phyloP scores from a whole-genome alignment of 2,329 filamentous ascomycete species.

The Ophiostoma triangulosporum region DNA sequence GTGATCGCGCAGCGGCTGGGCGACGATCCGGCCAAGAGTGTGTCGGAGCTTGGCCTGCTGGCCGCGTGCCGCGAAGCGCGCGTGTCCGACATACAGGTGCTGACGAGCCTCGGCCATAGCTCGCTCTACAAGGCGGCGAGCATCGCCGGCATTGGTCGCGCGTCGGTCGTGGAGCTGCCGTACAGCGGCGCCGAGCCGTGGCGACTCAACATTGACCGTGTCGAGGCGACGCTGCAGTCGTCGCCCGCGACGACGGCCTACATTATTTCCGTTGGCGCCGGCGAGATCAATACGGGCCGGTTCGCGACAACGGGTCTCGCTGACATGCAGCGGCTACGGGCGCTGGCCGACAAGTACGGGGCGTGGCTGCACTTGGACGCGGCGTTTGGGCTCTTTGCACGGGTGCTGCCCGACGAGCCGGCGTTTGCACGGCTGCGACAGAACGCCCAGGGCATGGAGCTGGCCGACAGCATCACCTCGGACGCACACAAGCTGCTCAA shows the following conservation, averaged over 20 bases:
- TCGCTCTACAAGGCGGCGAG: slow-evolving; percentile 74
- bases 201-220: slow-evolving; percentile 50
- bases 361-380: slow-evolving; percentile 79
- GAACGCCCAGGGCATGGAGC: slow-evolving; percentile 51
- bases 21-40: slow-evolving; percentile 15
- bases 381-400: slow-evolving; percentile 76
- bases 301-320: slow-evolving; percentile 50
- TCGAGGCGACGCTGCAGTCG: slow-evolving; percentile 45
- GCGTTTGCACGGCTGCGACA: slow-evolving; percentile 42
- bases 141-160: slow-evolving; percentile 63
- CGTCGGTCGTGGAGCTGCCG: slow-evolving; percentile 49
- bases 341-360: slow-evolving; percentile 55
- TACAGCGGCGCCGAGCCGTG: slow-evolving; percentile 43
- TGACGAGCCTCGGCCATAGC: slow-evolving; percentile 74
- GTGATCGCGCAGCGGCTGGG: slow-evolving; percentile 27
- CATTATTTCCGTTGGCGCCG: slow-evolving; percentile 69
- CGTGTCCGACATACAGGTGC: slow-evolving; percentile 55
- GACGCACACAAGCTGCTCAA: slow-evolving; percentile 91
- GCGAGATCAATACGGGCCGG: slow-evolving; percentile 80
- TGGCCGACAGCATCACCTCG: slow-evolving; percentile 76
- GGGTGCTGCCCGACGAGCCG: slow-evolving; percentile 42
- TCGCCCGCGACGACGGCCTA: slow-evolving; percentile 30
- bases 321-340: slow-evolving; percentile 50
- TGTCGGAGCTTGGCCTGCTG: slow-evolving; percentile 58
- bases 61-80: slow-evolving; percentile 51